Percentiles rank a stretch among this genome's conserved stretches.
Conservation (phyloP, 495 filamentous ascomycete species). For the Penicillium paxilli region DNA sequence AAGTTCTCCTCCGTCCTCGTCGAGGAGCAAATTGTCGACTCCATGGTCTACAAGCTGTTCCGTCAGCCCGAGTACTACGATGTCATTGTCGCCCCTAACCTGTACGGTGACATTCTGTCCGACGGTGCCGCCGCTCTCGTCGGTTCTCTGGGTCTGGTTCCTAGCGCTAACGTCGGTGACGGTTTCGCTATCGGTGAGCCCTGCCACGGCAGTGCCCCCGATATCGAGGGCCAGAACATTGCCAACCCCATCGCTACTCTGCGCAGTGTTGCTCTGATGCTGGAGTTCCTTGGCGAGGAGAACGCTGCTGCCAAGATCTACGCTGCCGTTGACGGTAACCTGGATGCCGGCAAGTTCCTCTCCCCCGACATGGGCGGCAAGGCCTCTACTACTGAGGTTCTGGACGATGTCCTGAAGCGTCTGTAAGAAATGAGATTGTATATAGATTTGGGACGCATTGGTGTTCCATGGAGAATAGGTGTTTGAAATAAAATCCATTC, state of each 20-base stretch:
- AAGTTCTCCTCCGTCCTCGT: conserved; percentile 64
- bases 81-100: conserved; percentile 96
- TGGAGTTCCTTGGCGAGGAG: conserved; percentile 90
- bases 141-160: conserved; percentile 89
- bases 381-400: conserved; percentile 83
- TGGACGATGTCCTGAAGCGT: conserved; percentile 84
- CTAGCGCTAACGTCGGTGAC: conserved; percentile 95
- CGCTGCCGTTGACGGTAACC: conserved; percentile 84
- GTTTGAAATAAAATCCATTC: conserved; percentile 3
- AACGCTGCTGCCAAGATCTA: conserved; percentile 87
- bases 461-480: conserved; percentile 2
- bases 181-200: conserved; percentile 96
- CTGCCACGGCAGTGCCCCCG: conserved; percentile 93
- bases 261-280: conserved; percentile 87
- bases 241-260: conserved; percentile 97
- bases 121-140: conserved; percentile 96
- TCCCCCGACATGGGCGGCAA: conserved; percentile 91
- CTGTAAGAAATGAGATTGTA: conserved; percentile 54
- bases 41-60: conserved; percentile 99
- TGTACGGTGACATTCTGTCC: conserved; percentile 95
- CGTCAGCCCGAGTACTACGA: conserved; percentile 92
- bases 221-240: conserved; percentile 90
- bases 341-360: conserved; percentile 78
- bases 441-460: conserved; percentile 7
- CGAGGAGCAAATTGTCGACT: conserved; percentile 98